Percentiles rank a stretch among this genome's conserved stretches.
phyloP scores from a whole-genome alignment of 169 alveolate species.

The Cystoisospora suis region DNA sequence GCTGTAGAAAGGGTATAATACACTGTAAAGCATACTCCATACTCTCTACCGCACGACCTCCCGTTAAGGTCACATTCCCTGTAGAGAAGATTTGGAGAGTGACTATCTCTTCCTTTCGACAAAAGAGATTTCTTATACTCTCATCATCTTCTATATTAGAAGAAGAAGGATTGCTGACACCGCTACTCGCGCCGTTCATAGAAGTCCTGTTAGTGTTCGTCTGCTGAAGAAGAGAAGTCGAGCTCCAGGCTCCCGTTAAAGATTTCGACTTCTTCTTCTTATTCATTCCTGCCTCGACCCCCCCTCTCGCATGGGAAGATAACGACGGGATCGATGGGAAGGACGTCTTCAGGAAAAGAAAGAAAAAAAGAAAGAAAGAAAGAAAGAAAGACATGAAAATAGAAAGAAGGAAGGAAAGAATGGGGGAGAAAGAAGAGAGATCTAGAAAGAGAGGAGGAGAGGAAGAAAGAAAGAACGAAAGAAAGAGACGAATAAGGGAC shows the following conservation, averaged over 20 bases:
- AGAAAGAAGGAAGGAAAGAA: not conserved
- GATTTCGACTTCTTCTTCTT: not conserved
- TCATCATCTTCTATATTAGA: too few relatives aligned
- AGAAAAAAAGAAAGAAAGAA: not conserved
- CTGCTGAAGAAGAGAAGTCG: too few relatives aligned
- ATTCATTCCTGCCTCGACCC: not conserved
- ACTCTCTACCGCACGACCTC: slow-evolving; percentile 33
- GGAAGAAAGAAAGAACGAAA: not conserved
- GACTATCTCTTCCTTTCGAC: slow-evolving; percentile 38
- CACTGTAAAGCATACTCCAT: slow-evolving; percentile 36
- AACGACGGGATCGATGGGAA: not conserved
- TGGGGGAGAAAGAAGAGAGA: not conserved
- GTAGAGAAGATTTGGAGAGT: slow-evolving; percentile 39
- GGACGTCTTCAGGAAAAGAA: not conserved
- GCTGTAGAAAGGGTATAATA: slow-evolving; percentile 39
- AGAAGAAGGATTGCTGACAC: too few relatives aligned
- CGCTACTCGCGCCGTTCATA: too few relatives aligned
- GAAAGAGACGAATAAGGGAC: too few relatives aligned
- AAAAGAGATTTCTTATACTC: too few relatives aligned
- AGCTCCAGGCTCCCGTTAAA: not conserved
- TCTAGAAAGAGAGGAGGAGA: not conserved
- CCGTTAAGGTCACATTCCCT: slow-evolving; percentile 37
- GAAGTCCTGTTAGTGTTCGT: too few relatives aligned
- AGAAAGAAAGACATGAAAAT: not conserved
- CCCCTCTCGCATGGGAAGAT: not conserved